Conservation (phyloP, 2,329 filamentous ascomycete genomes). For the Coniella lustricola region DNA sequence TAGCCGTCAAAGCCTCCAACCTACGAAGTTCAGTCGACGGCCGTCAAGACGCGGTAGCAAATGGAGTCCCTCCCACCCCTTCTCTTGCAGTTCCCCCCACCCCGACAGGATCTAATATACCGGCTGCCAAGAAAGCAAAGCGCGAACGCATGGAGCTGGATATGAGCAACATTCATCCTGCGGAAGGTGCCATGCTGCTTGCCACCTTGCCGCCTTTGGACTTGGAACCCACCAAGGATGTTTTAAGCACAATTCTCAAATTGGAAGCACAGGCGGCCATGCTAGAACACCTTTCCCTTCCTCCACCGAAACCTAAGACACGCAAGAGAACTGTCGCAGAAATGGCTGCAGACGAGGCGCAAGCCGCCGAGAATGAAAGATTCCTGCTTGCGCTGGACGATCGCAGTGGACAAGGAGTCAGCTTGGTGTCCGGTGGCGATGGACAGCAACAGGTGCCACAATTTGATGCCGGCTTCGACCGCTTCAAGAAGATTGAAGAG, state of each 20-base stretch:
- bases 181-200: slow-evolving; percentile 69
- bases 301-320: slow-evolving; percentile 76
- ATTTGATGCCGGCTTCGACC: slow-evolving; percentile 81
- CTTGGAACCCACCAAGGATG: slow-evolving; percentile 65
- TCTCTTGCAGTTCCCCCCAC: slow-evolving; percentile 53
- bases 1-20: slow-evolving; percentile 68
- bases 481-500: slow-evolving; percentile 84
- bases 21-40: slow-evolving; percentile 42
- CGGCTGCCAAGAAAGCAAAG: slow-evolving; percentile 61
- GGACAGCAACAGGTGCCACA: slow-evolving; percentile 62
- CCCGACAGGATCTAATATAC: slow-evolving; percentile 52
- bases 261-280: slow-evolving; percentile 44
- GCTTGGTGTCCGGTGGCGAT: slow-evolving; percentile 62
- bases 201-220: slow-evolving; percentile 68
- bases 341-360: slow-evolving; percentile 87
- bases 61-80: slow-evolving; percentile 60
- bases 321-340: slow-evolving; percentile 92
- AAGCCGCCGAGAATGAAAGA: slow-evolving; percentile 80
- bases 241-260: slow-evolving; percentile 62
- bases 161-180: slow-evolving; percentile 61
- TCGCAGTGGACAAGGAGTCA: slow-evolving; percentile 56
- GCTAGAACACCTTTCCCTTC: slow-evolving; percentile 66
- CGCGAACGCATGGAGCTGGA: slow-evolving; percentile 70
- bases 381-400: slow-evolving; percentile 94
- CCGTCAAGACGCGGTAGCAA: slow-evolving; percentile 22